Conservation (phyloP, 2,329 filamentous ascomycete species). For the Fusarium haematococcum region DNA sequence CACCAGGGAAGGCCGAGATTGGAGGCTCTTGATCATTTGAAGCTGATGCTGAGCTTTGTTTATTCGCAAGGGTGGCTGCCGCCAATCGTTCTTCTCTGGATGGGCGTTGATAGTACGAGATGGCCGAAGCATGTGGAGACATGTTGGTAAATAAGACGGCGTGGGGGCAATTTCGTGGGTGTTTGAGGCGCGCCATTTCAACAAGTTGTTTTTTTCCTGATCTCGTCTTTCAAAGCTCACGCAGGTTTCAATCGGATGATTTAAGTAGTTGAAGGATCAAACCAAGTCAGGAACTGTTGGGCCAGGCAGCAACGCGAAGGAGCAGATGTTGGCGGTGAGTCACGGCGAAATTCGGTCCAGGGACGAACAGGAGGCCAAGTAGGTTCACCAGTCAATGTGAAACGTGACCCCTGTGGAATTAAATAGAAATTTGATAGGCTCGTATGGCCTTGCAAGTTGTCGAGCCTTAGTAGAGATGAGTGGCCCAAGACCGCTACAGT, state of each 20-base stretch:
- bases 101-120: neutral
- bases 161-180: neutral
- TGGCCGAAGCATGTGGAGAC: neutral
- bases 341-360: neutral
- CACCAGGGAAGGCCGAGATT: neutral
- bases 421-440: neutral
- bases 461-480: neutral
- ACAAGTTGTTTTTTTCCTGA: neutral
- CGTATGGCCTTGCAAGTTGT: neutral
- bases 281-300: neutral
- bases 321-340: neutral
- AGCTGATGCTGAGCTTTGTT: neutral
- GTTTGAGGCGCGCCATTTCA: neutral
- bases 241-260: neutral
- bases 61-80: neutral
- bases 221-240: neutral
- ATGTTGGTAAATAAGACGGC: neutral
- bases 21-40: neutral
- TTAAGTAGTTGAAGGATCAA: neutral
- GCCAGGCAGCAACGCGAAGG: neutral
- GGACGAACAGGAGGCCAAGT: neutral
- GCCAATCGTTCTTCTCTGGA: neutral
- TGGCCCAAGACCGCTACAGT: neutral
- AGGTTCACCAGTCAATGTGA: neutral
- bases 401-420: neutral